phyloP scores from a whole-genome alignment of 2,329 filamentous ascomycete species.

The Aspergillus alliaceus region DNA sequence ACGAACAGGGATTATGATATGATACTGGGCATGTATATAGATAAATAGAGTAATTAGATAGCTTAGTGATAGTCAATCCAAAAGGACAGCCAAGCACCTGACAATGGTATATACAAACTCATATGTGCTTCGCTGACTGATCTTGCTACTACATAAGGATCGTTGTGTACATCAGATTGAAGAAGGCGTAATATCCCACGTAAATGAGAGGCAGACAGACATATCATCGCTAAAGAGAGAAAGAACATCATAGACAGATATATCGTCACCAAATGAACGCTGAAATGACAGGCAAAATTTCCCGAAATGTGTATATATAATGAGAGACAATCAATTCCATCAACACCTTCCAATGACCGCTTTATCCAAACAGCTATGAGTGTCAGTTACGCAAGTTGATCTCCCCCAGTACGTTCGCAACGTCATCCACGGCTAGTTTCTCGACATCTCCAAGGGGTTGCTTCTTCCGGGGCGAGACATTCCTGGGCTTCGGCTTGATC shows the following conservation, averaged over 20 bases:
- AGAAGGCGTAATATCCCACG: background rate
- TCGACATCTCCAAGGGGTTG: background rate
- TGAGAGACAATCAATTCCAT: background rate
- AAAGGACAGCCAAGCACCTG: background rate
- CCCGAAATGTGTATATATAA: conserved; percentile 1
- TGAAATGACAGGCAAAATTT: background rate
- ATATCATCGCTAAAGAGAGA: conserved; percentile 2
- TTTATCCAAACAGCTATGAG: background rate
- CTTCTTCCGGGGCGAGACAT: conserved; percentile 32
- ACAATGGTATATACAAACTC: background rate
- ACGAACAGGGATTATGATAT: background rate
- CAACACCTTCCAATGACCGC: background rate
- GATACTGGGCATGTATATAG: background rate
- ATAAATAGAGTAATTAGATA: background rate
- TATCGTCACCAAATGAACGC: conserved; percentile 3
- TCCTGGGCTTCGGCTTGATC: conserved; percentile 72
- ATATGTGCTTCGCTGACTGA: background rate
- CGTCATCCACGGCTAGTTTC: conserved; percentile 10
- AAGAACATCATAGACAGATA: background rate
- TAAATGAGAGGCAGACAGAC: background rate
- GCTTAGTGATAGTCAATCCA: background rate
- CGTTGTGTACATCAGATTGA: background rate
- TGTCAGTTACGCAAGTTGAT: background rate
- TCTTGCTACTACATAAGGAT: background rate
- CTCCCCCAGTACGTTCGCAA: conserved; percentile 9